A percentile compares a stretch with the other conserved stretches of the same genome.
phyloP scores from a whole-genome alignment of 345 rosid genomes.

The Litchi chinensis region DNA sequence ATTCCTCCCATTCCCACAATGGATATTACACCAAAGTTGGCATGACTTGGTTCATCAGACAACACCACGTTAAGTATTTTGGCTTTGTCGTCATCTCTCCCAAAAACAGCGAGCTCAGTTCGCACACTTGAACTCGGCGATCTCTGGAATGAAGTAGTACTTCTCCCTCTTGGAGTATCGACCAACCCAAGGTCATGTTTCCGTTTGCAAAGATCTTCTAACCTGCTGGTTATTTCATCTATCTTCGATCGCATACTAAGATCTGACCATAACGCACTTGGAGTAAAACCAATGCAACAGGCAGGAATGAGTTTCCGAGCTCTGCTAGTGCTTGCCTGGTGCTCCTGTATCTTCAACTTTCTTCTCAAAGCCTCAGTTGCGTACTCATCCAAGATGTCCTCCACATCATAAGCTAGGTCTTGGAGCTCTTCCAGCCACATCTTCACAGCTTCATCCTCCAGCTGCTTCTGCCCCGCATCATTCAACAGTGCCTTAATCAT shows the following conservation, averaged over 20 bases:
- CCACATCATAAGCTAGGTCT: background rate
- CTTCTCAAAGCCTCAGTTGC: background rate
- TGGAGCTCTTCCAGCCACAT: background rate
- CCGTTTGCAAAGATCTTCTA: background rate
- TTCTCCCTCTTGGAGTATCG: background rate
- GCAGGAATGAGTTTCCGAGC: background rate
- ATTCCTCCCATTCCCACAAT: no score
- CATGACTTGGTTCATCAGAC: no score
- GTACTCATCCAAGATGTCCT: background rate
- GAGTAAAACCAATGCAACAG: background rate
- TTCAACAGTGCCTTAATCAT: background rate
- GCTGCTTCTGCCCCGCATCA: background rate
- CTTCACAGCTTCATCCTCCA: background rate
- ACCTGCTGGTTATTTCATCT: background rate
- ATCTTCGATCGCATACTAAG: background rate
- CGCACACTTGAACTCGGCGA: background rate
- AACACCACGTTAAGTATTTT: background rate
- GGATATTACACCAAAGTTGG: no score
- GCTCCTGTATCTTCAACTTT: background rate
- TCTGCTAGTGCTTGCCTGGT: background rate
- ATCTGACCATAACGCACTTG: background rate
- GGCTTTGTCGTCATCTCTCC: background rate
- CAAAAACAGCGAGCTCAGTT: background rate
- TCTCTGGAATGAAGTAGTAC: background rate
- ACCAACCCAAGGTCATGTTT: background rate